phyloP scores from a whole-genome alignment of 371 early-diverging fungal genomes.

The Mucor sp. region DNA sequence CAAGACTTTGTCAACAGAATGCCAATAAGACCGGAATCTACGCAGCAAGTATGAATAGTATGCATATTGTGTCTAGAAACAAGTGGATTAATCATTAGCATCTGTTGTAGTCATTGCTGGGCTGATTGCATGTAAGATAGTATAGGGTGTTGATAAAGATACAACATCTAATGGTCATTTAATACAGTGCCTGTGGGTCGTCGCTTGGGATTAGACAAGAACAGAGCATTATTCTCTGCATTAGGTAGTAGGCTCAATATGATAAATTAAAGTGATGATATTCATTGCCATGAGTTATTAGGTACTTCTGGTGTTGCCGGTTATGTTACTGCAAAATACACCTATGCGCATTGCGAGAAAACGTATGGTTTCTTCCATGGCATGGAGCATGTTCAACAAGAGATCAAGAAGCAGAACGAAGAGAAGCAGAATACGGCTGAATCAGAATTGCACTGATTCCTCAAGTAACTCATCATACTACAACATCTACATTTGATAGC shows the following conservation, averaged over 20 bases:
- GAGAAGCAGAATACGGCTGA: not conserved
- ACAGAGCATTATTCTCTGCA: slow-evolving; percentile 19
- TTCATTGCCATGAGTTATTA: not conserved
- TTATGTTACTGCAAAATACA: slow-evolving; percentile 21
- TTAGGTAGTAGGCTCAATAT: slow-evolving; percentile 10
- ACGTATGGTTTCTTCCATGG: slow-evolving; percentile 18
- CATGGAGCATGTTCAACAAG: slow-evolving; percentile 8
- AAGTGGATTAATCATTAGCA: too few species aligned
- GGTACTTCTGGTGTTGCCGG: slow-evolving; percentile 20
- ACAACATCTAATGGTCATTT: not conserved
- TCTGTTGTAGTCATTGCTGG: slow-evolving; percentile 6
- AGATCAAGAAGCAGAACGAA: not conserved
- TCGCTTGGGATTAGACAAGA: slow-evolving; percentile 19
- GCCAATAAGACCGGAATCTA: slow-evolving; percentile 26
- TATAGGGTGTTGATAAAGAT: too few species aligned
- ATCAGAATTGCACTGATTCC: not conserved
- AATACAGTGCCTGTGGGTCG: slow-evolving; percentile 19
- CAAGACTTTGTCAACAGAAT: slow-evolving; percentile 21
- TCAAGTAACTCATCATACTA: too few species aligned
- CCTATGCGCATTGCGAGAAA: slow-evolving; percentile 17
- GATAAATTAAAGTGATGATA: not conserved
- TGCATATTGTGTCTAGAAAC: not conserved
- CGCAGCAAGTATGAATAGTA: slow-evolving; percentile 18
- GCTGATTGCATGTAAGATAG: slow-evolving; percentile 13
- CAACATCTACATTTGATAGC: too few species aligned